Evolutionary conservation across 2,329 filamentous ascomycete species (phyloP).

Genomic region (Didymellaceae sp.): DNA sequence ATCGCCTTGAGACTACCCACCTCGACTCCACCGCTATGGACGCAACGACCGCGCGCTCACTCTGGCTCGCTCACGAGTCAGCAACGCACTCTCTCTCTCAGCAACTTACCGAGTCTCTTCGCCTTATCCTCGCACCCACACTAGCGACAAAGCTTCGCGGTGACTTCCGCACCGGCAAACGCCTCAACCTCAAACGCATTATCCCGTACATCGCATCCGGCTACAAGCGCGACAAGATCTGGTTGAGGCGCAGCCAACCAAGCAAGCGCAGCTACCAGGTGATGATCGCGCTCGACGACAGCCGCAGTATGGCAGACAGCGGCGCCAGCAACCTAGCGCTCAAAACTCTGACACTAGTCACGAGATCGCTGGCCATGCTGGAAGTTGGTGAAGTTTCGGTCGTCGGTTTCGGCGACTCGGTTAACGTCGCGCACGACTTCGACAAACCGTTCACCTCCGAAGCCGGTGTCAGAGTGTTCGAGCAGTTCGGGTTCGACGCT

Average conservation of each 20-base stretch:
- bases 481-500: conserved; percentile 84
- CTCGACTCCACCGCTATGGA: conserved; percentile 56
- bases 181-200: conserved; percentile 98
- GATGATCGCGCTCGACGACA: conserved; percentile 95
- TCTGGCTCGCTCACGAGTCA: conserved; percentile 86
- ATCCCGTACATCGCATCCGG: conserved; percentile 98
- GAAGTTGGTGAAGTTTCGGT: conserved; percentile 94
- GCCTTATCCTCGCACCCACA: conserved; percentile 92
- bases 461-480: conserved; percentile 81
- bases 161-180: conserved; percentile 95
- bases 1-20: conserved; percentile 76
- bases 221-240: conserved; percentile 99
- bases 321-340: conserved; percentile 81
- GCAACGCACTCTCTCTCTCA: conserved; percentile 86
- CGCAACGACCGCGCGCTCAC: conserved; percentile 67
- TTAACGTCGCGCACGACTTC: conserved; percentile 86
- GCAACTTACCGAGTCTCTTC: conserved; percentile 89
- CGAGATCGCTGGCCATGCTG: conserved; percentile 85
- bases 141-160: conserved; percentile 95
- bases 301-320: conserved; percentile 87
- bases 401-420: conserved; percentile 83
- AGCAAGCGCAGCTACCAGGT: conserved; percentile 97
- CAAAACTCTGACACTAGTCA: conserved; percentile 91
- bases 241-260: conserved; percentile 92
- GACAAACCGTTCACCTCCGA: conserved; percentile 80